A percentile compares a stretch with the other conserved stretches of the same genome.
phyloP scores from a whole-genome alignment of 768 basidiomycete species.

The Pleurotus ostreatus region DNA sequence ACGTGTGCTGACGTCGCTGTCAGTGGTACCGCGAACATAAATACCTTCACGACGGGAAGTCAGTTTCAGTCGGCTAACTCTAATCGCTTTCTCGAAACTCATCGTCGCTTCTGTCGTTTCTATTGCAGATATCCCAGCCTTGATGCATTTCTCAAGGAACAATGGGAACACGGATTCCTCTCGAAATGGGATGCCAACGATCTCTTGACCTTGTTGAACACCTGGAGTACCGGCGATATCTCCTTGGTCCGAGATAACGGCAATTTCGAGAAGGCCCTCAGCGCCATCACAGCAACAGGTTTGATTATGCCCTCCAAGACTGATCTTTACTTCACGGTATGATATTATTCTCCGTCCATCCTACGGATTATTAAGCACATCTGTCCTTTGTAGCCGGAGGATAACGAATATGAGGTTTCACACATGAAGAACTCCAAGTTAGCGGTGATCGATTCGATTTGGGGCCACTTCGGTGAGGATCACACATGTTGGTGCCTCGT shows the following conservation, averaged over 20 bases:
- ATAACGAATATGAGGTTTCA: constrained; percentile 44
- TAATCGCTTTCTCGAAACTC: no score
- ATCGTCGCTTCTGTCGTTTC: background rate
- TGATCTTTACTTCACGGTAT: constrained; percentile 54
- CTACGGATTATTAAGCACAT: no score
- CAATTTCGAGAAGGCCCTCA: constrained; percentile 36
- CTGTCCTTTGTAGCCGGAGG: constrained; percentile 42
- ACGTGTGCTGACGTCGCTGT: background rate
- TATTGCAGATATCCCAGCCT: constrained; percentile 39
- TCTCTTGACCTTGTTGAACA: constrained; percentile 36
- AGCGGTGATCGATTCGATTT: constrained; percentile 50
- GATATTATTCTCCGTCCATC: constrained; percentile 5
- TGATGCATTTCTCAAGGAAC: constrained; percentile 44
- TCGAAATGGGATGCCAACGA: constrained; percentile 52
- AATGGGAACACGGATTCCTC: constrained; percentile 45
- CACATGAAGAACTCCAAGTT: constrained; percentile 39
- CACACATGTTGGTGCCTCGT: background rate
- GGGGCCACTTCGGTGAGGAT: constrained; percentile 52
- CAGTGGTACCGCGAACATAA: constrained; percentile 54
- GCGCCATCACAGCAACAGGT: constrained; percentile 44
- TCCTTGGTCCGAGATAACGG: constrained; percentile 40
- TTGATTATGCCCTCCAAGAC: constrained; percentile 58
- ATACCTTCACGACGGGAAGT: constrained; percentile 39
- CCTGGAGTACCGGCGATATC: constrained; percentile 32
- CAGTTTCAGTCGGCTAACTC: constrained; percentile 9